Evolutionary conservation across 345 rosid genomes (phyloP).

Genomic region (Aegle marmelos): DNA sequence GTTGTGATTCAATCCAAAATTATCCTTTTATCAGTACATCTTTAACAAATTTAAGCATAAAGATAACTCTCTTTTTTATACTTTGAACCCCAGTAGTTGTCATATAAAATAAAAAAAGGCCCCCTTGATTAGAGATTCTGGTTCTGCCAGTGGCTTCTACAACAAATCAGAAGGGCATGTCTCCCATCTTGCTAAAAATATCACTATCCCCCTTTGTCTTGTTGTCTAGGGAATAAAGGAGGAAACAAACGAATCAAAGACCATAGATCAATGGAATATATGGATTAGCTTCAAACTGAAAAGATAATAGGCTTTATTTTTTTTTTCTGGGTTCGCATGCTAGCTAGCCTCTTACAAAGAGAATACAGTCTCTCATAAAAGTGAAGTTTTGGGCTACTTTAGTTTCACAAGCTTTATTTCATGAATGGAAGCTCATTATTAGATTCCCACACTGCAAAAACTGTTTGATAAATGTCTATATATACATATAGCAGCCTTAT

Average conservation of each 20-base stretch:
- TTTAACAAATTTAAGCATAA: too few species aligned
- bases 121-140: too few species aligned
- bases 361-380: slow-evolving; percentile 1
- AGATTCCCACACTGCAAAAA: slow-evolving; percentile 18
- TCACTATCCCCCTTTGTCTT: background rate
- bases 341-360: slow-evolving; percentile 16
- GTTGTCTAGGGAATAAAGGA: slow-evolving; percentile 15
- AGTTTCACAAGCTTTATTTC: background rate
- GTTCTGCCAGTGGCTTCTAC: too few species aligned
- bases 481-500: slow-evolving; percentile 13
- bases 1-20: too few species aligned
- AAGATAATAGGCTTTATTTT: slow-evolving; percentile 15
- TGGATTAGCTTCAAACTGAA: slow-evolving; percentile 1
- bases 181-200: background rate
- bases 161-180: background rate
- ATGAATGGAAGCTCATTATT: slow-evolving; percentile 7
- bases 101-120: too few species aligned
- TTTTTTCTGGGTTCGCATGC: slow-evolving; percentile 21
- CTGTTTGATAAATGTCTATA: background rate
- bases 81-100: too few species aligned
- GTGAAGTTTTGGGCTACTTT: slow-evolving; percentile 10
- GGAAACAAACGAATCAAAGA: background rate
- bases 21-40: too few species aligned
- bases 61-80: too few species aligned
- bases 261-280: background rate